These are phyloP conservation scores for Diaporthe citriasiana DNA, from an alignment of 2,329 filamentous ascomycete species.

Conservation along the genomic window DNA sequence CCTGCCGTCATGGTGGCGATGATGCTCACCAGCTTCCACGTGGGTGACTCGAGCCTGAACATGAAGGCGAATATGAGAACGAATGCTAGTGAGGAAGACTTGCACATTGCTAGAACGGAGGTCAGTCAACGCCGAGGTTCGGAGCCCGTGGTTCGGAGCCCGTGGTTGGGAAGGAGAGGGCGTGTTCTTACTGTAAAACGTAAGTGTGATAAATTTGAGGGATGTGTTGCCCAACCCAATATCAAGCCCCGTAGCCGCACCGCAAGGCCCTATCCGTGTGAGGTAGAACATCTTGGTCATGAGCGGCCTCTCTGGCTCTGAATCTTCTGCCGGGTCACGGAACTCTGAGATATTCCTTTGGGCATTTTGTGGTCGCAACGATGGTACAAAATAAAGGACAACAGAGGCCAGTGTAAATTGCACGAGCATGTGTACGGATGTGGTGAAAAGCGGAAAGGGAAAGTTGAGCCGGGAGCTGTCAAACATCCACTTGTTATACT, in stretches of 20 bases:
- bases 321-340: constrained; percentile 53
- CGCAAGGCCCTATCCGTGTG: constrained; percentile 91
- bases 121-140: constrained; percentile 45
- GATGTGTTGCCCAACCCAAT: constrained; percentile 97
- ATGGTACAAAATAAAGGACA: constrained; percentile 86
- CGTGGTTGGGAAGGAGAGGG: background rate
- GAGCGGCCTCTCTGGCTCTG: constrained; percentile 69
- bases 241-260: constrained; percentile 91
- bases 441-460: constrained; percentile 94
- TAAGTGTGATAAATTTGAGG: constrained; percentile 94
- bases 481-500: constrained; percentile 99
- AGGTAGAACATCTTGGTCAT: constrained; percentile 95
- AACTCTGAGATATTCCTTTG: constrained; percentile 60
- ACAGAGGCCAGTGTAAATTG: constrained; percentile 86
- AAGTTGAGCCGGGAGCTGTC: constrained; percentile 88
- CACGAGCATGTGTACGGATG: constrained; percentile 94
- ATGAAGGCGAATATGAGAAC: constrained; percentile 95
- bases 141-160: background rate
- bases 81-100: constrained; percentile 95
- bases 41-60: constrained; percentile 90
- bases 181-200: constrained; percentile 83
- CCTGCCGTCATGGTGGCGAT: constrained; percentile 93
- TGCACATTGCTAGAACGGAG: constrained; percentile 83
- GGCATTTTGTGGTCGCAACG: constrained; percentile 76
- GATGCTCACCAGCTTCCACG: constrained; percentile 86